Percentiles rank a stretch among this genome's conserved stretches.
Conservation (phyloP, 257 asterid species). For the Penstemon barbatus region DNA sequence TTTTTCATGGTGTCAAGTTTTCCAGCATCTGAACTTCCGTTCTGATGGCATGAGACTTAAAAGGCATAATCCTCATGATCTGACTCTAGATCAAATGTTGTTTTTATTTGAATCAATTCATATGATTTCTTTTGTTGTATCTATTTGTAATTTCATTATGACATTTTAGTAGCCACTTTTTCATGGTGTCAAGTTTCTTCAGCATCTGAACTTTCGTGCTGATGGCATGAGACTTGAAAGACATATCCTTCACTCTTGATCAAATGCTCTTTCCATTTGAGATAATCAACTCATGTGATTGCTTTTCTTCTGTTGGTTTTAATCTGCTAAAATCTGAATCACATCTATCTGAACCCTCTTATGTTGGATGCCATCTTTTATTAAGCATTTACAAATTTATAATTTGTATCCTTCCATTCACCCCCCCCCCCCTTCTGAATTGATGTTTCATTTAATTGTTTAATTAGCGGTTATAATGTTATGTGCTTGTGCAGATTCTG, state of each 20-base stretch:
- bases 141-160: background rate
- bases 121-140: background rate
- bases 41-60: no score
- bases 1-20: background rate
- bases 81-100: no score
- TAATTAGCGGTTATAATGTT: constrained; percentile 18
- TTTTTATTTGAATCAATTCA: no score
- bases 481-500: constrained; percentile 40
- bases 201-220: background rate
- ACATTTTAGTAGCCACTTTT: constrained; percentile 1
- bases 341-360: background rate
- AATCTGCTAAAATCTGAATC: background rate
- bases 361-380: constrained; percentile 1
- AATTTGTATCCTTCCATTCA: background rate
- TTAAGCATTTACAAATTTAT: constrained; percentile 5
- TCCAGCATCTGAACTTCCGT: background rate
- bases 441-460: constrained; percentile 1
- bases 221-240: background rate
- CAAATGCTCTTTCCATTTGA: constrained; percentile 11
- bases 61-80: no score
- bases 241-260: background rate
- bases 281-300: background rate
- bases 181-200: background rate
- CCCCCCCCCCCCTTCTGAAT: no score
- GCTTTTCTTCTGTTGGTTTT: background rate